These are phyloP conservation scores for Microstegium vimineum DNA, from an alignment of 176 grass and related monocot genomes.

Conservation along the genomic window DNA sequence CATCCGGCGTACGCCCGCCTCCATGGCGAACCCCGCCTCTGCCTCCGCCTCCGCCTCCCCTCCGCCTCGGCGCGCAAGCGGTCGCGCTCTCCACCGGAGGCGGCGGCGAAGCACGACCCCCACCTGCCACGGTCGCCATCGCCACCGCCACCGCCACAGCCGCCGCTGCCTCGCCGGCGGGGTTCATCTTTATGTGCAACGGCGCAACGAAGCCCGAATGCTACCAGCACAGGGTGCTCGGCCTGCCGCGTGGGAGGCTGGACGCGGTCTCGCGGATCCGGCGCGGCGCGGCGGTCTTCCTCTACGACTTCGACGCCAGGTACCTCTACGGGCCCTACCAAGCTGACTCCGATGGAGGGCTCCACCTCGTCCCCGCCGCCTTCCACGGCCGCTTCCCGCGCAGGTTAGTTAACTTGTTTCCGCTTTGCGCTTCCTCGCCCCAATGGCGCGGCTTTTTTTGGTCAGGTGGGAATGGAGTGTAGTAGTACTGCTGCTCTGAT, in stretches of 20 bases:
- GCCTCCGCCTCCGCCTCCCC: background rate
- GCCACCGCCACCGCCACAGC: background rate
- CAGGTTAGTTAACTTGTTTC: slow-evolving; percentile 42
- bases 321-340: slow-evolving; percentile 68
- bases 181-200: slow-evolving; percentile 87
- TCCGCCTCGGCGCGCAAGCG: background rate
- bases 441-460: background rate
- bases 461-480: background rate
- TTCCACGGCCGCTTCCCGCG: slow-evolving; percentile 61
- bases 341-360: slow-evolving; percentile 46
- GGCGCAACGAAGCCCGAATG: slow-evolving; percentile 69
- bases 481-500: background rate
- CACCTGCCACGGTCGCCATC: too few species aligned
- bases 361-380: slow-evolving; percentile 52
- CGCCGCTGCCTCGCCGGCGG: slow-evolving; percentile 12
- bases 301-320: slow-evolving; percentile 75
- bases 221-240: slow-evolving; percentile 57
- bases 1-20: background rate
- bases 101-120: background rate
- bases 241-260: slow-evolving; percentile 52
- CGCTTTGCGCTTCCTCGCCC: background rate
- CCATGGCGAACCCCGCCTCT: slow-evolving; percentile 20
- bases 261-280: slow-evolving; percentile 58
- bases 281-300: slow-evolving; percentile 70
- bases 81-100: background rate